Percentiles rank a stretch among this genome's conserved stretches.
Conservation (phyloP, 225 moss, liverwort and hornwort species). For the Pseudoscleropodium purum region DNA sequence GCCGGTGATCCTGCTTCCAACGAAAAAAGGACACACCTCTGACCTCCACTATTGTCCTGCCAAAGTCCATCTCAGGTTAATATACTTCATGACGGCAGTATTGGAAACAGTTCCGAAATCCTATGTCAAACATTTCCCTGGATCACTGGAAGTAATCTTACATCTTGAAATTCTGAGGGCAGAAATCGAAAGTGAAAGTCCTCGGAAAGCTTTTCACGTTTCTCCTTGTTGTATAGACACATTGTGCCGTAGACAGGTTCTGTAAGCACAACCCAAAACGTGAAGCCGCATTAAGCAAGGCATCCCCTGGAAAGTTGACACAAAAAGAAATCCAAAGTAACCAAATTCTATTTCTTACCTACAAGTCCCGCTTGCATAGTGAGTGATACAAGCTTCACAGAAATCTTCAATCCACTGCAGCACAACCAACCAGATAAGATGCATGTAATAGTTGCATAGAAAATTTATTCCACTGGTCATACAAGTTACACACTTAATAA, state of each 20-base stretch:
- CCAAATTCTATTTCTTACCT: slow-evolving; percentile 44
- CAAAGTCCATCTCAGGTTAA: not conserved
- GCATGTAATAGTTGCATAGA: not conserved
- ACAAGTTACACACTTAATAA: not conserved
- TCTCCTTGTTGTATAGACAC: slow-evolving; percentile 89
- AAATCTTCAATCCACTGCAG: slow-evolving; percentile 74
- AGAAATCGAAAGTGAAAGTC: slow-evolving; percentile 90
- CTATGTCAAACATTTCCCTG: not conserved
- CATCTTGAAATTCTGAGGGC: slow-evolving; percentile 89
- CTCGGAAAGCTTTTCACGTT: slow-evolving; percentile 91
- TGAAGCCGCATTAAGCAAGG: not conserved
- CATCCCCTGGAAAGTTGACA: not conserved
- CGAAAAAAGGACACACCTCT: slow-evolving; percentile 73
- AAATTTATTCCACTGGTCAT: not conserved
- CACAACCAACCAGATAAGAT: slow-evolving; percentile 3
- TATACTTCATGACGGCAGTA: not conserved
- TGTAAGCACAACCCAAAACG: slow-evolving; percentile 28
- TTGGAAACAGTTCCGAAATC: not conserved
- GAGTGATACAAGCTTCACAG: slow-evolving; percentile 82
- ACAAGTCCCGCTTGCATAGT: slow-evolving; percentile 94
- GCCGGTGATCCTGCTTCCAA: slow-evolving; percentile 80
- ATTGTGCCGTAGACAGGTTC: slow-evolving; percentile 94
- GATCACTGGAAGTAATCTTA: slow-evolving; percentile 15
- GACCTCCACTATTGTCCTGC: slow-evolving; percentile 51
- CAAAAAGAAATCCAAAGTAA: not conserved